phyloP scores from a whole-genome alignment of 2,329 filamentous ascomycete genomes.

The Parastagonospora nodorum region DNA sequence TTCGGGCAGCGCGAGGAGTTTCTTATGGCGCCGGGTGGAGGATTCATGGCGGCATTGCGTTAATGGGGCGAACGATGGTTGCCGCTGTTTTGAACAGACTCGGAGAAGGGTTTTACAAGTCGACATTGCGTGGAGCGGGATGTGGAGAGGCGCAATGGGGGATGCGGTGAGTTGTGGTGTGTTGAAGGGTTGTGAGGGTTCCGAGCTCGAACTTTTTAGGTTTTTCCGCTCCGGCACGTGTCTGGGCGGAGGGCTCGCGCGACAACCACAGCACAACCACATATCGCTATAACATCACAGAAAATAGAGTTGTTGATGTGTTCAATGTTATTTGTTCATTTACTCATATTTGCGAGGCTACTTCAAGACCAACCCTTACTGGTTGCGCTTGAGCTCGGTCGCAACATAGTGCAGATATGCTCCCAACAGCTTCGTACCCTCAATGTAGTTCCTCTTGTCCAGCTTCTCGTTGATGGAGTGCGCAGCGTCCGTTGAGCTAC shows the following conservation, averaged over 20 bases:
- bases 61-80: slow-evolving; percentile 28
- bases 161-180: slow-evolving; percentile 11
- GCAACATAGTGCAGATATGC: slow-evolving; percentile 96
- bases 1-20: slow-evolving; percentile 52
- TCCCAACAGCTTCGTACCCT: slow-evolving; percentile 93
- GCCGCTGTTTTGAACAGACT: slow-evolving; percentile 19
- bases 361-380: background rate
- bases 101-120: slow-evolving; percentile 38
- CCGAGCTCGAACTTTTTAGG: slow-evolving; percentile 29
- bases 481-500: slow-evolving; percentile 92
- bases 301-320: background rate
- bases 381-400: slow-evolving; percentile 70
- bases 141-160: slow-evolving; percentile 4
- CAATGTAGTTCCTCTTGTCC: slow-evolving; percentile 96
- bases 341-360: background rate
- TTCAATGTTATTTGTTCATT: background rate
- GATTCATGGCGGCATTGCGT: slow-evolving; percentile 50
- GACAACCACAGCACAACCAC: slow-evolving; percentile 5
- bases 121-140: slow-evolving; percentile 34
- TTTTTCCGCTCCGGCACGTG: slow-evolving; percentile 30
- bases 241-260: slow-evolving; percentile 1
- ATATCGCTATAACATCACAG: background rate
- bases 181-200: slow-evolving; percentile 16
- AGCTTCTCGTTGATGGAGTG: slow-evolving; percentile 99
- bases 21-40: slow-evolving; percentile 52